Percentiles rank a stretch among this genome's conserved stretches.
These are phyloP conservation scores for Scheffersomyces cryptocercus DNA, from an alignment of 1,139 yeast species.

Conservation along the genomic window DNA sequence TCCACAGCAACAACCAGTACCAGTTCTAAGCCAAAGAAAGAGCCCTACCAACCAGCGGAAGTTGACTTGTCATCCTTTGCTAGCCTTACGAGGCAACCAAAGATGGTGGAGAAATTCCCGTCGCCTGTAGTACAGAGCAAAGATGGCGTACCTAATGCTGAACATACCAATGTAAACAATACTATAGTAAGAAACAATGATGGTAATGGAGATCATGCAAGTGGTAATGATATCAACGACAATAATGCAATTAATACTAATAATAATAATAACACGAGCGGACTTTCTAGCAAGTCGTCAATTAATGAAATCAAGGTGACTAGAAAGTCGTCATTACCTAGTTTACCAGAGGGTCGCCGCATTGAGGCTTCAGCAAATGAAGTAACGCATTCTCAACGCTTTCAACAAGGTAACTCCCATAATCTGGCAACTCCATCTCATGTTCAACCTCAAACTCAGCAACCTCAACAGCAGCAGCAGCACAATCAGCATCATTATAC, in stretches of 20 bases:
- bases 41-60: slow-evolving; percentile 56
- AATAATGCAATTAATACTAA: too few species aligned
- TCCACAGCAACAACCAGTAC: background rate
- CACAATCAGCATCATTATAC: slow-evolving; percentile 1
- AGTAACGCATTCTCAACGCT: background rate
- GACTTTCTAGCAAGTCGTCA: too few species aligned
- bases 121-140: background rate
- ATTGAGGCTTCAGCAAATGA: slow-evolving; percentile 3
- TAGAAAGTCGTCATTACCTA: slow-evolving; percentile 7
- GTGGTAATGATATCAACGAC: too few species aligned
- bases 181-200: too few species aligned
- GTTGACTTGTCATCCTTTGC: slow-evolving; percentile 53
- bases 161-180: too few species aligned
- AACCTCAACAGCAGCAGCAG: slow-evolving; percentile 2
- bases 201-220: too few species aligned
- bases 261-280: too few species aligned
- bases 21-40: slow-evolving; percentile 10
- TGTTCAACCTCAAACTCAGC: background rate
- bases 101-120: slow-evolving; percentile 9
- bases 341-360: slow-evolving; percentile 6
- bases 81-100: slow-evolving; percentile 49
- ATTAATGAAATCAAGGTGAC: background rate
- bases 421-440: background rate
- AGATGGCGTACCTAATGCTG: too few species aligned
- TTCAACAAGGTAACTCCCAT: too few species aligned